phyloP scores from a whole-genome alignment of 1,284 basidiomycete genomes.

The Malassezia slooffiae region DNA sequence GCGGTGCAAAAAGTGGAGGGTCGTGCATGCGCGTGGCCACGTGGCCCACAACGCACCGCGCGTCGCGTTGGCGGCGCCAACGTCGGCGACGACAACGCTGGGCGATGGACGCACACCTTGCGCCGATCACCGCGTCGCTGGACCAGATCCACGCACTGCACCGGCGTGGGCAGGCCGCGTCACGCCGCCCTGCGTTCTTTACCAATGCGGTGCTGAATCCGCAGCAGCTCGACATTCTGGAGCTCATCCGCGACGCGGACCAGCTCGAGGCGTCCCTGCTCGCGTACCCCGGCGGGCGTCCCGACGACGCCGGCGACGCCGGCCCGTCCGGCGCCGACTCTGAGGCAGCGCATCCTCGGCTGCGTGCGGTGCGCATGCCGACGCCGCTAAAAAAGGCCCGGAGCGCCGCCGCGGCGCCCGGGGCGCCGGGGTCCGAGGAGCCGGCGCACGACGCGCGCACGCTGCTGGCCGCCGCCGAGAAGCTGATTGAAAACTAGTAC shows the following conservation, averaged over 20 bases:
- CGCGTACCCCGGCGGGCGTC: slow-evolving; percentile 6
- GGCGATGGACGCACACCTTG: slow-evolving; percentile 39
- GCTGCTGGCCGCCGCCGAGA: slow-evolving; percentile 11
- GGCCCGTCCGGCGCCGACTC: neutral
- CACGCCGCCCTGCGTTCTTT: slow-evolving; percentile 22
- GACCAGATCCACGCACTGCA: slow-evolving; percentile 25
- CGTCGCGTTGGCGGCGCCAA: no score
- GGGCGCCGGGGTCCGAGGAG: no score
- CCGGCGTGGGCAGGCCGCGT: slow-evolving; percentile 18
- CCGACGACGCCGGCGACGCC: slow-evolving; percentile 13
- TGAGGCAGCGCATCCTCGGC: neutral
- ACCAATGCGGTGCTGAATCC: slow-evolving; percentile 37
- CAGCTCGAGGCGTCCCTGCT: slow-evolving; percentile 35
- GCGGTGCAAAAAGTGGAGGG: no score
- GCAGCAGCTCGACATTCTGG: slow-evolving; percentile 26
- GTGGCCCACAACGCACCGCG: slow-evolving; percentile 1
- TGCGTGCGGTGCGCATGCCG: slow-evolving; percentile 3
- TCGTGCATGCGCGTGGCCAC: neutral
- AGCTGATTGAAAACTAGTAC: slow-evolving; percentile 5
- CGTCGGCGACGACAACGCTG: no score
- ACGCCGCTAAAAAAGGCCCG: no score
- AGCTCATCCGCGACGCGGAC: slow-evolving; percentile 42
- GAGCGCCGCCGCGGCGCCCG: no score
- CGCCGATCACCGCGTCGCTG: slow-evolving; percentile 32
- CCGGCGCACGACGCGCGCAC: slow-evolving; percentile 17